Percentiles rank a stretch among this genome's conserved stretches.
phyloP scores from a whole-genome alignment of 495 filamentous ascomycete genomes.

The Penicillium nucicola region DNA sequence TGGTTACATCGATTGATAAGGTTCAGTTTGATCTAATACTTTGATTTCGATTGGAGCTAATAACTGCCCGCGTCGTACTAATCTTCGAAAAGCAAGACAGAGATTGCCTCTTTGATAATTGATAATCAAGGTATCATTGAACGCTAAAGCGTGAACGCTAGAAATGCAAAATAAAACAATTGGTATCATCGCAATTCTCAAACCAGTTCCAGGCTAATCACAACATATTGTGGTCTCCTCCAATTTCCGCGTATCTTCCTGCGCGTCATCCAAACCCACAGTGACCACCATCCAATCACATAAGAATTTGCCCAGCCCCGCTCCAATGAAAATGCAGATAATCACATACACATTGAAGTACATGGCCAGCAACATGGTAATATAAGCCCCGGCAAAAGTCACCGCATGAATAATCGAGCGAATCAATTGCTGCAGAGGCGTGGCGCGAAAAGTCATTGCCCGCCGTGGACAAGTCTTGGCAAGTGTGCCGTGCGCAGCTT shows the following conservation, averaged over 20 bases:
- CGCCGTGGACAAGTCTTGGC: constrained; percentile 11
- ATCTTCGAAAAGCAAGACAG: too few species aligned
- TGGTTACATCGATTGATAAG: too few species aligned
- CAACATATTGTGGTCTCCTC: constrained; percentile 11
- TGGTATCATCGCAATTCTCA: neutral
- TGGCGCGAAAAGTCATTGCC: constrained; percentile 40
- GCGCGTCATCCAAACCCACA: constrained; percentile 5
- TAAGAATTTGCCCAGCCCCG: constrained; percentile 52
- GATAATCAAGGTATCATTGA: too few species aligned
- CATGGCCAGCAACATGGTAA: constrained; percentile 62
- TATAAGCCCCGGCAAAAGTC: constrained; percentile 63
- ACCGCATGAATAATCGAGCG: constrained; percentile 57
- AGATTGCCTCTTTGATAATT: too few species aligned
- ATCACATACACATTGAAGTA: constrained; percentile 62
- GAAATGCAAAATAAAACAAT: neutral
- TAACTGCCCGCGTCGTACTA: too few species aligned
- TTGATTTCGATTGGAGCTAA: too few species aligned
- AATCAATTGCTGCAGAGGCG: constrained; percentile 51
- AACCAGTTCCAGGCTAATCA: neutral
- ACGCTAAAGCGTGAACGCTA: too few species aligned
- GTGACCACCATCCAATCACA: constrained; percentile 47
- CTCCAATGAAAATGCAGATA: constrained; percentile 58
- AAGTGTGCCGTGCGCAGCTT: constrained; percentile 16
- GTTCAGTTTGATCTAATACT: too few species aligned
- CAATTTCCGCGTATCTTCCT: neutral